Base-by-base conservation (phyloP, 108 stramenopile genomes). In the Fistulifera solaris region DNA sequence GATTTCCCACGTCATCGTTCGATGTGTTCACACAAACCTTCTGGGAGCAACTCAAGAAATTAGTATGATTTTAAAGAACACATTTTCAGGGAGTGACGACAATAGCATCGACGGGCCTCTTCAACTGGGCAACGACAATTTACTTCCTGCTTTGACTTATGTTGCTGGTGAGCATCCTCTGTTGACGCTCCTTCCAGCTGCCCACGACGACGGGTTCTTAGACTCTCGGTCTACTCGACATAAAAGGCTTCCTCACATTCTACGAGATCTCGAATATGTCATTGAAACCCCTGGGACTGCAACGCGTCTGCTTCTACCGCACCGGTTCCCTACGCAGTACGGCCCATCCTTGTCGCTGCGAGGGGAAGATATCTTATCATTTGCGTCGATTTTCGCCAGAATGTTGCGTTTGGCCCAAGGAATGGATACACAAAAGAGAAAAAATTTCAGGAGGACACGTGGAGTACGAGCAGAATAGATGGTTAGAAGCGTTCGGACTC, bases 211-310 rank as follows among this genome's bases (percentile, higher is more conserved):
- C 70, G 83, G 81, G 40, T 94, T 90, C 56, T 62, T 94, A 21
- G 88, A 94, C 56, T 85, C 84, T 8, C 61, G 85, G 38, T 88
- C 84, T 15, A 87, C 83, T 28, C 71, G 76, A 40, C 86, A 90
- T 63, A 90, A 88, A 59, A 71, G 93, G 21, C 62, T 94, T 38
- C 87, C 89, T 13, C 88, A 86, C 46, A 56, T 90, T 16, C 63
- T 94, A 19, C 72, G 93, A 22, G 93, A 94, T 63, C 72, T 94
- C 55, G 93, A 94, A 58, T 94, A 90, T 56, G 79, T 90, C 8
- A 81, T 89, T 52, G 89, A 94, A 62, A 94, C 88, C 31, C 83
- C 87, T 48, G 83, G 85, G 25, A 93, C 91, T 23, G 77, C 87
- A 4, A 52, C 84, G 35, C 71, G 83, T 48, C 46, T 93, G 25